phyloP scores from a whole-genome alignment of 805 yeast species.

The Starmerella asiatica region DNA sequence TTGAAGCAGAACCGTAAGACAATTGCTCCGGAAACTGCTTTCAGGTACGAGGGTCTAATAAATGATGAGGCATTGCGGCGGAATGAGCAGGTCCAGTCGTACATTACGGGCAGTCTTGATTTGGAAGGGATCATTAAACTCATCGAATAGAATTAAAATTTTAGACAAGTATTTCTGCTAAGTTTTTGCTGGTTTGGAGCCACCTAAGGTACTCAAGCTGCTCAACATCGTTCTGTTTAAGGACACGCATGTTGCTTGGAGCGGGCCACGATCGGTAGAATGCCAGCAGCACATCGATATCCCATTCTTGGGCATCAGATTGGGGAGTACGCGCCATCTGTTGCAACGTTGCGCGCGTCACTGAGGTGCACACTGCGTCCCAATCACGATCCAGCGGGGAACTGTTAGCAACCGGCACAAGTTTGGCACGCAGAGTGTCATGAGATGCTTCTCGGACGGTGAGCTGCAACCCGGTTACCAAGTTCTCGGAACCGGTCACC shows the following conservation, averaged over 20 bases:
- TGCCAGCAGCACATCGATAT: slow-evolving; percentile 4
- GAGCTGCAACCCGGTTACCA: slow-evolving; percentile 3
- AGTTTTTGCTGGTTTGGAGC: not conserved
- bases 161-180: not conserved
- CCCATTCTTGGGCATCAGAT: not conserved
- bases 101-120: slow-evolving; percentile 15
- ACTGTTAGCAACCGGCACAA: not conserved
- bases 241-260: not conserved
- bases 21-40: slow-evolving; percentile 47
- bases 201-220: slow-evolving; percentile 4
- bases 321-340: slow-evolving; percentile 5
- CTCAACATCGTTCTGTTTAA: slow-evolving; percentile 6
- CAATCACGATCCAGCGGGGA: not conserved
- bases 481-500: not conserved
- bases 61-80: slow-evolving; percentile 36
- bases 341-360: slow-evolving; percentile 2
- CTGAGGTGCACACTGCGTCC: not conserved
- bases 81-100: slow-evolving; percentile 16
- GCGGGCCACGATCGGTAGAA: slow-evolving; percentile 6
- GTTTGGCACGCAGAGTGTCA: slow-evolving; percentile 4
- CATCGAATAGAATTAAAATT: not conserved
- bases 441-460: not conserved
- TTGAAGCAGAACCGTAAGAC: slow-evolving; percentile 69
- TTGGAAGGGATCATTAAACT: slow-evolving; percentile 18
- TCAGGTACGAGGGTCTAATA: slow-evolving; percentile 43